Base-by-base conservation (phyloP, 2,329 filamentous ascomycete species). In the Leptographium radiaticola region DNA sequence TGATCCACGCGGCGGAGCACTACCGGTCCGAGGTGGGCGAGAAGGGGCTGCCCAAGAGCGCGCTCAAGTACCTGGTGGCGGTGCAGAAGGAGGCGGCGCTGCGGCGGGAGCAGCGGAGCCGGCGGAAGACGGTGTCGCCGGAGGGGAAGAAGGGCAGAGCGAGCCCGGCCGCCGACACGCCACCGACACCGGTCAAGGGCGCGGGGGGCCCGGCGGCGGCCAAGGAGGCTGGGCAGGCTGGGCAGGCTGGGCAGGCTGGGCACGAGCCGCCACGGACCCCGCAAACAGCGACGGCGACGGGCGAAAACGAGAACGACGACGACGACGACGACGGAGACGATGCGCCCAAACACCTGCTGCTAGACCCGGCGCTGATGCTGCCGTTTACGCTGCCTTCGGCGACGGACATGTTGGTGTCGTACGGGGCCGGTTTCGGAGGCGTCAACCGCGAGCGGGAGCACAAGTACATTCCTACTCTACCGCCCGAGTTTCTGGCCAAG, bases 1-100 rank as follows among this genome's bases (percentile, higher is more conserved):
- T 98, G 44, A 82, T 97, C 42, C 93, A 96, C 65, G 81, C 90
- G 10, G 90, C 90, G 46, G 89, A 90, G 63, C 88, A 95, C 66
- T 98, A 98, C 69, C 81, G 93, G 47, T 84, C 89, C 1, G 93
- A 98, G 68, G 93, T 97, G 1, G 93, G 91, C 33, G 93, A 98
- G 70, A 96, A 95, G 68, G 84, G 86, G 0, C 72, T 98, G 1
- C 85, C 87, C 0, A 95, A 95, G 68, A 87, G 83, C 61, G 89
- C 89, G 3, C 82, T 88, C 70, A 93, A 91, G 64, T 95, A 94
- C 63, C 79, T 98, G 25, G 71, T 85, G 47, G 82, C 85, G 25
- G 76, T 95, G 48, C 86, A 95, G 65, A 86, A 83, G 62, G 87
- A 93, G 61, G 77, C 81, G 6, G 75, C 80, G 33, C 68, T 78